A percentile compares a stretch with the other conserved stretches of the same genome.
phyloP scores from a whole-genome alignment of 768 basidiomycete genomes.

The Aureoboletus auriporus region DNA sequence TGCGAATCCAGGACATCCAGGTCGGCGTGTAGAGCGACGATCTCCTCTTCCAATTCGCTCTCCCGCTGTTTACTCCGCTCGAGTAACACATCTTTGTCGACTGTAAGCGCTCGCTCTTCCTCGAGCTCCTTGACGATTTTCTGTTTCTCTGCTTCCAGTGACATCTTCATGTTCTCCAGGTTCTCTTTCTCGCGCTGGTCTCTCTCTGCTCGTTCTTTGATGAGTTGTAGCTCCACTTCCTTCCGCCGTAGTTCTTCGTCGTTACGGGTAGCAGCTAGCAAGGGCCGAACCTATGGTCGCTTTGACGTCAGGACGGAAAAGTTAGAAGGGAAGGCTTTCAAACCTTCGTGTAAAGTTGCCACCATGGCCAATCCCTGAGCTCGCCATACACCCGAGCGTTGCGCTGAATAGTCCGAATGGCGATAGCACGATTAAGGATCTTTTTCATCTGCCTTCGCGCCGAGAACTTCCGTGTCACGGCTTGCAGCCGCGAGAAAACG shows the following conservation, averaged over 20 bases:
- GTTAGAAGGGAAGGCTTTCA: not conserved
- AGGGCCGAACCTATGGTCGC: conserved; percentile 70
- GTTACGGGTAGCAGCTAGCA: conserved; percentile 87
- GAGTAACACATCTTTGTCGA: conserved; percentile 82
- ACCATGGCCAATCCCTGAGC: conserved; percentile 97
- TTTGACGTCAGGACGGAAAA: conserved; percentile 6
- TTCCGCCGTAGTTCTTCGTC: conserved; percentile 91
- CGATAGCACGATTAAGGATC: conserved; percentile 86
- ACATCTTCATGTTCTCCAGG: conserved; percentile 75
- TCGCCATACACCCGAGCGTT: conserved; percentile 92
- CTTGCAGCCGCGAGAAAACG: conserved; percentile 85
- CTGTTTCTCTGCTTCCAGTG: conserved; percentile 78
- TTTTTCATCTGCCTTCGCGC: conserved; percentile 91
- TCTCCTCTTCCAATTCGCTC: conserved; percentile 80
- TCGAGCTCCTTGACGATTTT: conserved; percentile 79
- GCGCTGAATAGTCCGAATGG: conserved; percentile 87
- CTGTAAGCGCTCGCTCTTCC: conserved; percentile 70
- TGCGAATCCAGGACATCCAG: conserved; percentile 83
- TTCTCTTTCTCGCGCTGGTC: conserved; percentile 80
- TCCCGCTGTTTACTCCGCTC: conserved; percentile 86
- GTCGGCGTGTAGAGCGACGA: conserved; percentile 74
- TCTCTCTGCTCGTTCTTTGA: conserved; percentile 81
- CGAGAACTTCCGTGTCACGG: conserved; percentile 78
- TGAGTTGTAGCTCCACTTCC: conserved; percentile 74
- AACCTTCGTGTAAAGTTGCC: conserved; percentile 95